Base-by-base conservation (phyloP, 2,329 filamentous ascomycete species). In the Cladosporium sp. region DNA sequence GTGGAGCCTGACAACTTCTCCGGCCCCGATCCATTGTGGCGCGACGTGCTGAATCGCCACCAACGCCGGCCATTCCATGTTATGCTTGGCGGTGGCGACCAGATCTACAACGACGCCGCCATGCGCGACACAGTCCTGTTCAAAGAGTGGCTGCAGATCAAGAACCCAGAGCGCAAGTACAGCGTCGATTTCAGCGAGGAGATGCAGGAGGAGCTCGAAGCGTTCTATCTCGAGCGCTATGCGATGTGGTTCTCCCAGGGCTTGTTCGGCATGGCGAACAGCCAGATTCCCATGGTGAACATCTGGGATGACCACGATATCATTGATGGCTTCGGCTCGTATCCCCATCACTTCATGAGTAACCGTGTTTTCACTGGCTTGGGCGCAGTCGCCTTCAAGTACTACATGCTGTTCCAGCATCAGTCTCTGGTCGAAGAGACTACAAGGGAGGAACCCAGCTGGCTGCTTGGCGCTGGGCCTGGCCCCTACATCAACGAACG, bases 391-490 rank as follows among this genome's bases (percentile, higher is more conserved):
- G 92, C 92, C 0, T 97, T 93, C 80, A 98, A 98, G 69, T 98
- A 97, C 71, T 98, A 98, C 65, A 86, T 98, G 84, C 79, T 98
- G 8, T 98, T 98, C 74, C 93, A 98, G 69, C 93, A 98, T 62
- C 95, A 98, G 69, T 95, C 87, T 59, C 77, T 95, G 3, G 74
- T 82, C 1, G 81, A 85, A 43, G 93, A 98, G 72, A 89, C 85
- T 0, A 85, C 95, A 59, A 76, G 79, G 34, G 81, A 87, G 2
- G 95, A 98, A 68, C 89, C 92, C 2, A 96, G 89, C 66, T 97
- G 93, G 93, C 74, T 95, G 14, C 72, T 97, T 3, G 93, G 93
- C 5, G 74, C 80, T 19, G 76, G 79, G 33, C 87, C 86, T 3
- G 95, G 95, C 0, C 91, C 92, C 0, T 98, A 95, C 67, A 96